phyloP scores from a whole-genome alignment of 305 asterid genomes.

The Fraxinus albicans region DNA sequence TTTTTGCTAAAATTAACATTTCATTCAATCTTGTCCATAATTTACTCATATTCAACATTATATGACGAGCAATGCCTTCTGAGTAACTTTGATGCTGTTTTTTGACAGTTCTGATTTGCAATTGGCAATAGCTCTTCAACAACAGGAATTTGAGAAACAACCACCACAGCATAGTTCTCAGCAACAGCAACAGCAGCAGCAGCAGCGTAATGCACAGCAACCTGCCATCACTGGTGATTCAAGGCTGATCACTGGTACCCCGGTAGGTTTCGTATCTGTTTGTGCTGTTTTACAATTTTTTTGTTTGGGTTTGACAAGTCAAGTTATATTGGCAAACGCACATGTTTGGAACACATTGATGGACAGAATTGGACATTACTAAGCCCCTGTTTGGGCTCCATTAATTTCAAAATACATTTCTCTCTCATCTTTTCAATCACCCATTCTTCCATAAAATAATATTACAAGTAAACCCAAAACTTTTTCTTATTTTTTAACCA shows the following conservation, averaged over 20 bases:
- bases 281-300: background rate
- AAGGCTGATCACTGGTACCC: conserved; percentile 75
- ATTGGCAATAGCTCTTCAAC: conserved; percentile 94
- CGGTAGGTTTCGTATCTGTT: conserved; percentile 43
- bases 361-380: background rate
- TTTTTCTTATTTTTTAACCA: background rate
- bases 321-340: background rate
- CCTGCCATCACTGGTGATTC: conserved; percentile 48
- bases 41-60: conserved; percentile 6
- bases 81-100: conserved; percentile 14
- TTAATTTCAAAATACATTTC: background rate
- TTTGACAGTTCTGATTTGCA: conserved; percentile 83
- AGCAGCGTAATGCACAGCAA: conserved; percentile 39
- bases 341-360: background rate
- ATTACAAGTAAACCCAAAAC: background rate
- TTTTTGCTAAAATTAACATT: background rate
- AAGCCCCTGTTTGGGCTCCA: background rate
- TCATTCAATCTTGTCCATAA: background rate
- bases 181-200: background rate
- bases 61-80: conserved; percentile 8
- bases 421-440: background rate
- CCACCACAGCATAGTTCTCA: background rate
- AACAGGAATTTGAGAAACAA: conserved; percentile 85
- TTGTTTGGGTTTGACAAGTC: background rate
- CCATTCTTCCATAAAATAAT: background rate